A percentile compares a stretch with the other conserved stretches of the same genome.
phyloP scores from a whole-genome alignment of 2,329 filamentous ascomycete species.

The Diaporthe sp. region DNA sequence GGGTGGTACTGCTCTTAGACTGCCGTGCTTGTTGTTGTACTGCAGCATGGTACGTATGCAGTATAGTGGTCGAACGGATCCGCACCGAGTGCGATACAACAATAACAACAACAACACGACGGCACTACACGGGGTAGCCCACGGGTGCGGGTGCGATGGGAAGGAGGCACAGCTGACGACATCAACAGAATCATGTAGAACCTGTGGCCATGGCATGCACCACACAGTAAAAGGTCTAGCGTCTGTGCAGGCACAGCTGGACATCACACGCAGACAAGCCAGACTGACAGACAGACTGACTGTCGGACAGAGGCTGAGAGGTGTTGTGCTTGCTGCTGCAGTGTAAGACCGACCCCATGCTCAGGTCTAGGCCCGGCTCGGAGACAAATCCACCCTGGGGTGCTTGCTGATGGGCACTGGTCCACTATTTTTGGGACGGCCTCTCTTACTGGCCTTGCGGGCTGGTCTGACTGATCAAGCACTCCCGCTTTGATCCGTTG shows the following conservation, averaged over 20 bases:
- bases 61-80: slow-evolving; percentile 7
- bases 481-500: neutral
- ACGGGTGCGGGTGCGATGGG: neutral
- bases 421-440: slow-evolving; percentile 24
- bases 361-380: slow-evolving; percentile 24
- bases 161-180: slow-evolving; percentile 34
- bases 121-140: neutral
- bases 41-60: neutral
- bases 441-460: neutral
- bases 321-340: slow-evolving; percentile 14
- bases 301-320: slow-evolving; percentile 11
- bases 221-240: slow-evolving; percentile 9
- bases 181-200: slow-evolving; percentile 39
- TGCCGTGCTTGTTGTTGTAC: neutral
- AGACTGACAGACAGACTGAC: neutral
- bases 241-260: slow-evolving; percentile 5
- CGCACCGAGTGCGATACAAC: slow-evolving; percentile 21
- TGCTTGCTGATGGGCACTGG: neutral
- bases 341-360: slow-evolving; percentile 18
- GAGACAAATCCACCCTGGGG: slow-evolving; percentile 1
- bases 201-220: slow-evolving; percentile 16
- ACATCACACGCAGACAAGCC: slow-evolving; percentile 12
- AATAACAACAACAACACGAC: neutral
- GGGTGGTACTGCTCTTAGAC: slow-evolving; percentile 9
- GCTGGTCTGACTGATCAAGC: slow-evolving; percentile 13